These are phyloP conservation scores for Podospora sp. DNA, from an alignment of 495 filamentous ascomycete species.

Conservation along the genomic window DNA sequence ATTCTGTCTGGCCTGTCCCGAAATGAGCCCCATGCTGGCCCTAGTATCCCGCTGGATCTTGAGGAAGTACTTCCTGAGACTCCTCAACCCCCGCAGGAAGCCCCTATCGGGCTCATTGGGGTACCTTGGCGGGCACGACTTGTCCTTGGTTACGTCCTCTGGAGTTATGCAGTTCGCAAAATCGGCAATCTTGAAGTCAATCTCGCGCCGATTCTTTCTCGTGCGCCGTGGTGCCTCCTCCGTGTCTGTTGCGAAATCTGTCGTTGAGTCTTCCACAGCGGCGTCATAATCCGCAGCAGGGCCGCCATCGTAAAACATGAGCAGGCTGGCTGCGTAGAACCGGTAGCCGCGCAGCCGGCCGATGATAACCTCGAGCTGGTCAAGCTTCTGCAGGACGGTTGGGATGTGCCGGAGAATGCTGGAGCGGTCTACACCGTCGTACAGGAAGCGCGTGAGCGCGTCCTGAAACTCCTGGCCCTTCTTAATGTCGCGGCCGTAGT, in stretches of 20 bases:
- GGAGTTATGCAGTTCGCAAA: slow-evolving; percentile 97
- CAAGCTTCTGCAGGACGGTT: slow-evolving; percentile 79
- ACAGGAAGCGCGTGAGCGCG: slow-evolving; percentile 85
- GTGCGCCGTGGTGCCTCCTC: slow-evolving; percentile 42
- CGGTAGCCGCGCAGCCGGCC: slow-evolving; percentile 78
- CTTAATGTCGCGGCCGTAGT: slow-evolving; percentile 88
- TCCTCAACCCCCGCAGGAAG: slow-evolving; percentile 83
- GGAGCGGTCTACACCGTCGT: slow-evolving; percentile 79
- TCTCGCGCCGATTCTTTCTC: slow-evolving; percentile 51
- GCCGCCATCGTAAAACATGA: slow-evolving; percentile 92
- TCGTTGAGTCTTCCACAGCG: slow-evolving; percentile 49
- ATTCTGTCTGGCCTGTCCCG: slow-evolving; percentile 4
- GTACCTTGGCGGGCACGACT: slow-evolving; percentile 78
- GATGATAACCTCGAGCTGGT: slow-evolving; percentile 80
- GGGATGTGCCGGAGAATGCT: slow-evolving; percentile 85
- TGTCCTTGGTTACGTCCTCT: slow-evolving; percentile 66
- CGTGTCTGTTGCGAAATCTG: slow-evolving; percentile 53
- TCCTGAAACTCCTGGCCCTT: slow-evolving; percentile 88
- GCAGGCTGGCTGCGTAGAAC: slow-evolving; percentile 91
- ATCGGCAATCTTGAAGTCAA: slow-evolving; percentile 96
- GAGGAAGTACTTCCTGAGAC: slow-evolving; percentile 81
- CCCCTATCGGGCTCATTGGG: slow-evolving; percentile 82
- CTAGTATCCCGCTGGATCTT: slow-evolving; percentile 81
- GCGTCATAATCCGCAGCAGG: slow-evolving; percentile 53
- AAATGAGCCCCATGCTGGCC: slow-evolving; percentile 51